Evolutionary conservation across 352 stramenopile species (phyloP).

Genomic region (Phytophthora tubulina): DNA sequence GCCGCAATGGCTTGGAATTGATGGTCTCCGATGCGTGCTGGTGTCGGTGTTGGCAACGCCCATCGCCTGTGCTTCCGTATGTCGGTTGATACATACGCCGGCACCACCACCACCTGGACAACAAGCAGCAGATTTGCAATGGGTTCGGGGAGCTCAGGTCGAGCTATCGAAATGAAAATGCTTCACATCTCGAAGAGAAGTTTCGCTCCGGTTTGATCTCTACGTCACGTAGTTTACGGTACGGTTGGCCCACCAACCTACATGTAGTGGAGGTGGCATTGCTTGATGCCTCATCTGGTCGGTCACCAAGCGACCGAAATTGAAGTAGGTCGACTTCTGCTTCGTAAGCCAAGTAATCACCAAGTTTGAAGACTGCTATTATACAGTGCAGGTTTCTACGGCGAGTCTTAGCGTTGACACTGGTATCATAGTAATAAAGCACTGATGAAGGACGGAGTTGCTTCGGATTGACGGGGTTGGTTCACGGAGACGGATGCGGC

Average conservation of each 20-base stretch:
- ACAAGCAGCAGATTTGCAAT: conserved; percentile 24
- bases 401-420: too few relatives aligned
- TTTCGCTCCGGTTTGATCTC: neutral
- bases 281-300: too few relatives aligned
- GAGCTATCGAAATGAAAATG: neutral
- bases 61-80: conserved; percentile 20
- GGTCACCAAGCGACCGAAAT: neutral
- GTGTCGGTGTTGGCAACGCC: conserved; percentile 17
- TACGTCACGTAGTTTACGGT: too few relatives aligned
- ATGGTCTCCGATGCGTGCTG: neutral
- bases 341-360: too few relatives aligned
- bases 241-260: neutral
- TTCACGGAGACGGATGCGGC: too few relatives aligned
- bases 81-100: conserved; percentile 21
- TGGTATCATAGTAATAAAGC: too few relatives aligned
- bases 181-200: conserved; percentile 16
- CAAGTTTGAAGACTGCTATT: too few relatives aligned
- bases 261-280: neutral
- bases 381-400: too few relatives aligned
- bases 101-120: conserved; percentile 23
- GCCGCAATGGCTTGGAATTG: neutral
- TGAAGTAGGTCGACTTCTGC: neutral
- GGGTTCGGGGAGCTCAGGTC: neutral
- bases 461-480: too few relatives aligned
- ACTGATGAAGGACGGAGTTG: too few relatives aligned